Evolutionary conservation across 208 protist genomes (phyloP), one percentile per base, ranked within the genome.

Genomic region (Willaertia magna): DNA sequence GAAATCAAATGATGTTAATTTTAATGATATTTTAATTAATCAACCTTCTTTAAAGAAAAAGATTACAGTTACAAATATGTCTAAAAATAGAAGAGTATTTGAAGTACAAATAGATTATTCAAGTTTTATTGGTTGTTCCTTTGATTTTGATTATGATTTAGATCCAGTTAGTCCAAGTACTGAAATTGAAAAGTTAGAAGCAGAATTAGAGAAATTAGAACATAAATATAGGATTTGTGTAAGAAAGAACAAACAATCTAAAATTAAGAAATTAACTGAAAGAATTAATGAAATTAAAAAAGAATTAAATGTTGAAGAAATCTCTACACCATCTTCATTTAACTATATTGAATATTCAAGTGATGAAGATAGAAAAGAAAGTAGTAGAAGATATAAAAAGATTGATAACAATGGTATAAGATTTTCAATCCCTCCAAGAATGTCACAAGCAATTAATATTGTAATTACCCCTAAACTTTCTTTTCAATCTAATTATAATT

Each of bases 251-350:
- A 83, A 83, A 22, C 18, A 9, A 42, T 51, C 43, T 14, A 83
- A 83, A 42, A 43, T 55, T 55, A 26, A 39, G 3, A 55, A 55
- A 18, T 20, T 83, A 6, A 18, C 40, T n/a, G 16, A 48, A 43
- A 83, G 78, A 42, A 43, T 83, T 16, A 42, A 83, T 43, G 78
- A 83, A 22, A 55, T 83, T 20, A 48, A 83, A 43, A 83, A 83
- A n/a, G 16, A 39, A 40, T 22, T 83, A 4, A 42, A 48, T 39
- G 52, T 83, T 42, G 46, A 83, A 9, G 43, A 83, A 18, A n/a
- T n/a, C n/a, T 6, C 26, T 34, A 67, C 55, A 34, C 55, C 55
- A 67, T 49, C 47, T 49, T 16, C 47, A 16, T 16, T 12, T 49
- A n/a, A n/a, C 34, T 7, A n/a, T 34, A n/a, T 67, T 9, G 55